These are phyloP conservation scores for Leishmania guyanensis DNA, from an alignment of 208 protist genomes.

Conservation along the genomic window DNA sequence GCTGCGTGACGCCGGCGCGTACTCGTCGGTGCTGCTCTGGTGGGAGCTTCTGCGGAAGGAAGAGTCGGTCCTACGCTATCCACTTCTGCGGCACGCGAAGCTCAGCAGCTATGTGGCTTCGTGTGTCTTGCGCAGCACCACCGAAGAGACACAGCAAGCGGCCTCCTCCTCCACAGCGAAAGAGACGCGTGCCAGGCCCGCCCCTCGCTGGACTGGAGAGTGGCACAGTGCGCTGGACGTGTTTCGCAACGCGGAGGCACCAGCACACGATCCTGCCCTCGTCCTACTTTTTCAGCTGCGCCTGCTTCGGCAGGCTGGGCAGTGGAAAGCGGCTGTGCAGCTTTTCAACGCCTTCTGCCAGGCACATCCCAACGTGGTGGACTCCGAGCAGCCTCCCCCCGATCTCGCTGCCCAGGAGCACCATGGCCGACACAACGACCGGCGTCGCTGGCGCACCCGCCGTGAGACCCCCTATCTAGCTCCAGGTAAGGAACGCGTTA, in stretches of 20 bases:
- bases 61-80: slow-evolving; percentile 6
- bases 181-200: background rate
- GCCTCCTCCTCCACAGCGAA: background rate
- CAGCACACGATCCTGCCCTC: slow-evolving; percentile 28
- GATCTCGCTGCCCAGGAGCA: background rate
- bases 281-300: slow-evolving; percentile 55
- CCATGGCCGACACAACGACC: background rate
- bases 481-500: background rate
- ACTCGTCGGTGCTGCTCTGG: slow-evolving; percentile 20
- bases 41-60: slow-evolving; percentile 18
- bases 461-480: background rate
- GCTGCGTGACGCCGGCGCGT: slow-evolving; percentile 19
- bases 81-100: slow-evolving; percentile 46
- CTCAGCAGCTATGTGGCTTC: slow-evolving; percentile 68
- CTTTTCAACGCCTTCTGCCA: slow-evolving; percentile 17
- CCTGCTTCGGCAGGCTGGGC: slow-evolving; percentile 32
- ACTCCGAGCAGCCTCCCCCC: background rate
- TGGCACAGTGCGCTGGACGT: slow-evolving; percentile 33
- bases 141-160: background rate
- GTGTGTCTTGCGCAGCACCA: slow-evolving; percentile 35
- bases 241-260: slow-evolving; percentile 23
- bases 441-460: background rate
- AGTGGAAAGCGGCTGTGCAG: slow-evolving; percentile 29
- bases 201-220: background rate
- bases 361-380: background rate